These are phyloP conservation scores for Pseudocercospora cruenta DNA, from an alignment of 2,329 filamentous ascomycete species.

Conservation along the genomic window DNA sequence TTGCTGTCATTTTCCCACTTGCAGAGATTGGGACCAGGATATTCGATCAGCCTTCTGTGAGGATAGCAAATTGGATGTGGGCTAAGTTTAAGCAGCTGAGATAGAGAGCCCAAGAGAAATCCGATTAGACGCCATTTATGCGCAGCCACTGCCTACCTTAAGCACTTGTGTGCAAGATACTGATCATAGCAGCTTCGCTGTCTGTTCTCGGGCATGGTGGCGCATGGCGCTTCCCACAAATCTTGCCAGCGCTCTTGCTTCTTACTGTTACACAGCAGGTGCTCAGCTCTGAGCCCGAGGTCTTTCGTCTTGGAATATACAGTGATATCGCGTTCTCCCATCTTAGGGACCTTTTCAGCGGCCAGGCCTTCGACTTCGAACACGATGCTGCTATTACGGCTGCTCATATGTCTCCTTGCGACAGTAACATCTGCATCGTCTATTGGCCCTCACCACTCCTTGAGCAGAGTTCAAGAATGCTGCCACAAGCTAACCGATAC, in stretches of 20 bases:
- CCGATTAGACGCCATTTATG: no score
- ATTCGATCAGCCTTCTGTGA: slow-evolving; percentile 27
- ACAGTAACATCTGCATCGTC: not conserved
- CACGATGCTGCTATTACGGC: not conserved
- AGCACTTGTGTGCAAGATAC: no score
- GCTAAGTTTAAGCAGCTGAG: slow-evolving; percentile 15
- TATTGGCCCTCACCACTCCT: not conserved
- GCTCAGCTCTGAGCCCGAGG: not conserved
- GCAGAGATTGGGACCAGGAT: slow-evolving; percentile 28
- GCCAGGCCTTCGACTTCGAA: not conserved
- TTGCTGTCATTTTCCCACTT: slow-evolving; percentile 26
- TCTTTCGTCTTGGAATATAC: not conserved
- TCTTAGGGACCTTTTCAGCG: not conserved
- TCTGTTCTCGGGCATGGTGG: not conserved
- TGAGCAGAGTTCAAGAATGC: not conserved
- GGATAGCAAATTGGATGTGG: slow-evolving; percentile 20
- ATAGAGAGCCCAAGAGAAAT: slow-evolving; percentile 7
- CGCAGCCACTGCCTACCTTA: no score
- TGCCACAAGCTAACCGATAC: not conserved
- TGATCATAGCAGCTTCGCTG: no score
- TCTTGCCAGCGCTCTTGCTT: not conserved
- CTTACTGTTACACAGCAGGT: not conserved
- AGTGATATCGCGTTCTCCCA: not conserved
- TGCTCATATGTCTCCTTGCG: not conserved
- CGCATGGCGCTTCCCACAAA: not conserved